These are phyloP conservation scores for Hippophae rhamnoides DNA, from an alignment of 306 rosid species.

Conservation along the genomic window DNA sequence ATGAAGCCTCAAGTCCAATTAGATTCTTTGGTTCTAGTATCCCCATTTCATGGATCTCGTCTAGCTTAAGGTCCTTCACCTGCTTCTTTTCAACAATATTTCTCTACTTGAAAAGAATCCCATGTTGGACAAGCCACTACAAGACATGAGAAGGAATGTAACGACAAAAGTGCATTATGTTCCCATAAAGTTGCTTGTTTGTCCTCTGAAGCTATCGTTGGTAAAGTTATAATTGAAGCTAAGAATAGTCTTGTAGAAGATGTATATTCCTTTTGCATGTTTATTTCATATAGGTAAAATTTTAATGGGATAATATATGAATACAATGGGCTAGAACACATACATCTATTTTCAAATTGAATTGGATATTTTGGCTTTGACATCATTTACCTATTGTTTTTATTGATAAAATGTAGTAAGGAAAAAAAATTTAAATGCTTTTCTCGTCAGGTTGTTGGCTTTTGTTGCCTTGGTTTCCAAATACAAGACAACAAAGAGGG, in stretches of 20 bases:
- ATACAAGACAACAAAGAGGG: slow-evolving; percentile 66
- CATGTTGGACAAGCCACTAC: slow-evolving; percentile 14
- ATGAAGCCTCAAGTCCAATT: slow-evolving; percentile 59
- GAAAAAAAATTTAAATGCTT: not conserved
- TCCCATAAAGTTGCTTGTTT: slow-evolving; percentile 44
- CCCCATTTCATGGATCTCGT: slow-evolving; percentile 79
- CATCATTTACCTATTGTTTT: slow-evolving; percentile 2
- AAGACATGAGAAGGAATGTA: slow-evolving; percentile 13
- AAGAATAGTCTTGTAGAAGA: slow-evolving; percentile 64
- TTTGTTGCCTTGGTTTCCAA: slow-evolving; percentile 26
- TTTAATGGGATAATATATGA: no score
- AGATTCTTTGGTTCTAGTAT: slow-evolving; percentile 61
- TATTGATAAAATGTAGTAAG: not conserved
- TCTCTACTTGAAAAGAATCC: slow-evolving; percentile 9
- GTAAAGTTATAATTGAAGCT: slow-evolving; percentile 89
- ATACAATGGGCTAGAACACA: no score
- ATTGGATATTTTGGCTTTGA: not conserved
- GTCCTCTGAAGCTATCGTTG: slow-evolving; percentile 47
- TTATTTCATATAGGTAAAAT: not conserved
- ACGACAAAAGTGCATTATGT: slow-evolving; percentile 23
- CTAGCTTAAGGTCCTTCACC: slow-evolving; percentile 81
- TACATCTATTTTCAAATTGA: no score
- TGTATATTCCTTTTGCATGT: slow-evolving; percentile 35
- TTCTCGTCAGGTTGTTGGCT: slow-evolving; percentile 7
- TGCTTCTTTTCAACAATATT: slow-evolving; percentile 53